Conservation (phyloP, 1,284 basidiomycete genomes). For the Takashimella tepidaria region DNA sequence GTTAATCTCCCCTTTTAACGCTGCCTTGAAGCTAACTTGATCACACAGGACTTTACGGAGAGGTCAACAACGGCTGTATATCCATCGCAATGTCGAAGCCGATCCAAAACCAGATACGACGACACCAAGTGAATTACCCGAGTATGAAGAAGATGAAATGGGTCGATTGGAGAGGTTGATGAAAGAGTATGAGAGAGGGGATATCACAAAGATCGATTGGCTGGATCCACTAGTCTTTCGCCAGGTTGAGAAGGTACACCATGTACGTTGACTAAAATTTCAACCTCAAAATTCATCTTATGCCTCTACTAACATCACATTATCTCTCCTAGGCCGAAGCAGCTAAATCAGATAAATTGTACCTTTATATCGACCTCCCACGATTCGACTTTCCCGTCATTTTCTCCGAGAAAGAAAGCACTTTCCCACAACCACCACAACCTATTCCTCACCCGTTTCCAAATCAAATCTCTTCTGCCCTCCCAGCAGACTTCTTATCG, state of each 20-base stretch:
- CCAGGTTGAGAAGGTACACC: conserved; percentile 87
- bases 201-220: conserved; percentile 93
- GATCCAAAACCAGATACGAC: conserved; percentile 74
- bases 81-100: conserved; percentile 78
- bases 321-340: conserved; percentile 62
- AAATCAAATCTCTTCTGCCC: conserved; percentile 31
- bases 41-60: conserved; percentile 78
- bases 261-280: conserved; percentile 53
- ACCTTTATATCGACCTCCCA: conserved; percentile 90
- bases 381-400: conserved; percentile 99
- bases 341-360: conserved; percentile 80
- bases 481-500: conserved; percentile 51
- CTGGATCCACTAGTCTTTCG: conserved; percentile 87
- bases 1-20: not conserved
- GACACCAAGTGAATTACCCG: conserved; percentile 75
- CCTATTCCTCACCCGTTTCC: conserved; percentile 40
- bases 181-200: conserved; percentile 92
- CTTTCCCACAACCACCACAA: conserved; percentile 36
- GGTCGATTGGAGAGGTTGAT: conserved; percentile 91
- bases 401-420: conserved; percentile 68
- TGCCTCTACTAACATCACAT: not conserved
- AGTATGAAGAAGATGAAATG: conserved; percentile 71
- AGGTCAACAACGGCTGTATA: conserved; percentile 79
- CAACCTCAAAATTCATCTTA: not conserved
- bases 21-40: not conserved